A percentile compares a stretch with the other conserved stretches of the same genome.
phyloP scores from a whole-genome alignment of 1,139 yeast genomes.

The Eremothecium gossypii region DNA sequence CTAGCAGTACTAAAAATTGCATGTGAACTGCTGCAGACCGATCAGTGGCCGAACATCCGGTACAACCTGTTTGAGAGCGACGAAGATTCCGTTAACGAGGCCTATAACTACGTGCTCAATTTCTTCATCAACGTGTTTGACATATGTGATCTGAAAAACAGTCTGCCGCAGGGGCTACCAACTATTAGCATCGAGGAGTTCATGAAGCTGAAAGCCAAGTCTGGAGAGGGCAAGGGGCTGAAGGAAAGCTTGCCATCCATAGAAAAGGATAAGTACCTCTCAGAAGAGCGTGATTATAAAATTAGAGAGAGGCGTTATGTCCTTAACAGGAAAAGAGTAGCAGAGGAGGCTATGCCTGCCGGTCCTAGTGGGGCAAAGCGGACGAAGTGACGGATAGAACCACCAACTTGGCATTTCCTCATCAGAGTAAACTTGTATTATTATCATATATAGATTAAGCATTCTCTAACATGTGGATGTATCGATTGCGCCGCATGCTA shows the following conservation, averaged over 20 bases:
- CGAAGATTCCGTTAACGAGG: conserved; percentile 47
- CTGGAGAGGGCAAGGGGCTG: conserved; percentile 39
- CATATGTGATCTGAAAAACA: conserved; percentile 31
- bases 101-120: conserved; percentile 52
- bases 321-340: conserved; percentile 40
- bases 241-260: conserved; percentile 19
- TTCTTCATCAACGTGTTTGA: conserved; percentile 47
- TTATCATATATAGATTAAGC: conserved; percentile 1
- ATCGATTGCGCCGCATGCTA: conserved; percentile 60
- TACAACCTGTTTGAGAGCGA: conserved; percentile 40
- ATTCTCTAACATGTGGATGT: conserved; percentile 32
- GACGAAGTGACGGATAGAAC: background rate
- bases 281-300: conserved; percentile 25
- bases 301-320: conserved; percentile 43
- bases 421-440: background rate
- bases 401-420: background rate
- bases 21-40: conserved; percentile 30
- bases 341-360: conserved; percentile 15
- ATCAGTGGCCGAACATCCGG: conserved; percentile 15
- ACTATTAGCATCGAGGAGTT: conserved; percentile 36
- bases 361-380: conserved; percentile 3
- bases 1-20: conserved; percentile 53
- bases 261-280: conserved; percentile 26
- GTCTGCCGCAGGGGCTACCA: conserved; percentile 13
- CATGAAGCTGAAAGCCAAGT: conserved; percentile 41